These are phyloP conservation scores for Kurtzmaniella quercitrusa DNA, from an alignment of 1,139 yeast genomes.

Conservation along the genomic window DNA sequence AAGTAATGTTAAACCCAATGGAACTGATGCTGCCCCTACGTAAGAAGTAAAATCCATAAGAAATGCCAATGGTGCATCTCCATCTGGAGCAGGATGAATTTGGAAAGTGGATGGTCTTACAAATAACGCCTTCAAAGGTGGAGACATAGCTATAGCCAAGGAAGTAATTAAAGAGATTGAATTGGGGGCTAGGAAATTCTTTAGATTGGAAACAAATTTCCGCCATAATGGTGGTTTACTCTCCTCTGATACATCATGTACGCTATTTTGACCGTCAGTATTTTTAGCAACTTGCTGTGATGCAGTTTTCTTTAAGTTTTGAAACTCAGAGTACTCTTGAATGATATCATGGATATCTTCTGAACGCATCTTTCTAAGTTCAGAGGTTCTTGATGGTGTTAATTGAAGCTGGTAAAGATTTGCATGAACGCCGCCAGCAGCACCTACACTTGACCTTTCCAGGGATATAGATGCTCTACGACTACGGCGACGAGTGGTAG, in stretches of 20 bases:
- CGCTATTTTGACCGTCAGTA: neutral
- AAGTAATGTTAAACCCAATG: constrained; percentile 71
- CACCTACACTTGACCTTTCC: neutral
- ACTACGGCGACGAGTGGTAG: neutral
- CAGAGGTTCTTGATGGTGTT: constrained; percentile 26
- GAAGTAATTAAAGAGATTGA: constrained; percentile 62
- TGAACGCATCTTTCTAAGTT: constrained; percentile 40
- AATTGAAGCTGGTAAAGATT: constrained; percentile 11
- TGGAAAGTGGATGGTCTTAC: constrained; percentile 31
- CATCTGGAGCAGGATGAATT: constrained; percentile 73
- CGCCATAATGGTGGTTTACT: constrained; percentile 1
- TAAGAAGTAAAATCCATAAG: constrained; percentile 75
- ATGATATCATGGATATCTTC: constrained; percentile 57
- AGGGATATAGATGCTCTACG: neutral
- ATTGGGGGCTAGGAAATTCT: constrained; percentile 67
- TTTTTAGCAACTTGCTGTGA: neutral
- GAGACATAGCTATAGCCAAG: constrained; percentile 71
- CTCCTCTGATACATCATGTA: neutral
- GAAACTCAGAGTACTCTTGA: constrained; percentile 54
- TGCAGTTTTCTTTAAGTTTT: constrained; percentile 22
- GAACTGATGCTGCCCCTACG: constrained; percentile 85
- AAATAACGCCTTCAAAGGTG: constrained; percentile 80
- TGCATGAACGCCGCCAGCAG: constrained; percentile 7
- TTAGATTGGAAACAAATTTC: constrained; percentile 19
- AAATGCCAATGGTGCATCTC: constrained; percentile 76